These are phyloP conservation scores for Phytopythium oedochilum DNA, from an alignment of 352 stramenopile genomes.

Conservation along the genomic window DNA sequence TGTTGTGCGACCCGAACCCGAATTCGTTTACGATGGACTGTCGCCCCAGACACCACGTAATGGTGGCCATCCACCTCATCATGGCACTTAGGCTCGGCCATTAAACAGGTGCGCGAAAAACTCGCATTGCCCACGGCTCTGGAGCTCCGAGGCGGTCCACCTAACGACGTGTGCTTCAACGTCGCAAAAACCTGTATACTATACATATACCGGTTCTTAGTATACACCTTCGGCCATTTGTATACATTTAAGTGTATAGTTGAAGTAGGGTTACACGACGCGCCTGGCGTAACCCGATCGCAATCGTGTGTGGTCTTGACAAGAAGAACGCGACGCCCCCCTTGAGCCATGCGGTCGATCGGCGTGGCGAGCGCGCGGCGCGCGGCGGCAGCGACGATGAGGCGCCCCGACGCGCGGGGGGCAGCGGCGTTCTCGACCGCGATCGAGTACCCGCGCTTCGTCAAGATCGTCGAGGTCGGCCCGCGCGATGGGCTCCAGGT, in stretches of 20 bases:
- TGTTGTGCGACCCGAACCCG: conserved; percentile 99
- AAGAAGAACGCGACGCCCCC: too few relatives aligned
- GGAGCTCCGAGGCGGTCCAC: too few relatives aligned
- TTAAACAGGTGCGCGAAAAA: too few relatives aligned
- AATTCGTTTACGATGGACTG: too few relatives aligned
- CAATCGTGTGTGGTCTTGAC: background rate
- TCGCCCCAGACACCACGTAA: too few relatives aligned
- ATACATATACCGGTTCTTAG: too few relatives aligned
- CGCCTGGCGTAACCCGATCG: background rate
- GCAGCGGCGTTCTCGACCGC: conserved; percentile 8
- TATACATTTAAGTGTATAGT: background rate
- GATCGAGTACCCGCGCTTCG: conserved; percentile 54
- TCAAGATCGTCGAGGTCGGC: conserved; percentile 94
- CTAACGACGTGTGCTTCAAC: too few relatives aligned
- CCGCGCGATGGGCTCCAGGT: conserved; percentile 93
- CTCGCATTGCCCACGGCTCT: too few relatives aligned
- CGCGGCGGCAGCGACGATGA: conserved; percentile 1
- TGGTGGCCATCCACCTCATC: too few relatives aligned
- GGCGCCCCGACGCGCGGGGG: conserved; percentile 4
- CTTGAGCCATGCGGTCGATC: background rate
- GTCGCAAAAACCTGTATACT: too few relatives aligned
- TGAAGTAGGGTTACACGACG: background rate
- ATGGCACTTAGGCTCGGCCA: too few relatives aligned
- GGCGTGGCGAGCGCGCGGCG: background rate
- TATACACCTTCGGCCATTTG: background rate